phyloP scores from a whole-genome alignment of 108 stramenopile genomes.

The Stephanodiscus minutulus region DNA sequence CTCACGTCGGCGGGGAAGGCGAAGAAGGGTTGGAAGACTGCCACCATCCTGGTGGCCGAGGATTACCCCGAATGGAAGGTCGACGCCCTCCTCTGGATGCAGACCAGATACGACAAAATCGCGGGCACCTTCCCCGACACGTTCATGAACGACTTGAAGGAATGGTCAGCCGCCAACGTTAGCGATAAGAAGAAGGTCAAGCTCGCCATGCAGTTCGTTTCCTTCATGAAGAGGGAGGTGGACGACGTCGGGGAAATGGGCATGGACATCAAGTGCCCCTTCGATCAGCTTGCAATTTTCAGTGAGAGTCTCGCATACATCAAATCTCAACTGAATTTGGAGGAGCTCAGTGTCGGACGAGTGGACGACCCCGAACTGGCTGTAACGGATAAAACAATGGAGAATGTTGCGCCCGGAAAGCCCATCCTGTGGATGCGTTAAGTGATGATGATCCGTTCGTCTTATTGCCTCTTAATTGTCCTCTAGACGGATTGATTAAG shows the following conservation, averaged over 20 bases:
- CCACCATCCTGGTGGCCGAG: constrained; percentile 78
- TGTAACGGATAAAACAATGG: constrained; percentile 59
- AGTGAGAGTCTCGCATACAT: constrained; percentile 70
- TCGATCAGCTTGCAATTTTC: constrained; percentile 80
- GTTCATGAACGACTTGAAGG: constrained; percentile 81
- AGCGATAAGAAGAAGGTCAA: constrained; percentile 90
- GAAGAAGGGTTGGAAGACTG: constrained; percentile 71
- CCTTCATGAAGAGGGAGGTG: constrained; percentile 89
- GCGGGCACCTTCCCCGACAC: constrained; percentile 48
- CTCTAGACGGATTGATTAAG: too few relatives aligned
- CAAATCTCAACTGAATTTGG: constrained; percentile 66
- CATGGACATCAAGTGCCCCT: constrained; percentile 84
- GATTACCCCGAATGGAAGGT: constrained; percentile 90
- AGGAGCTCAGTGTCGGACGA: constrained; percentile 59
- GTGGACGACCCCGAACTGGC: constrained; percentile 50
- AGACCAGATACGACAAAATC: constrained; percentile 61
- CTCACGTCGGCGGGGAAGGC: constrained; percentile 76
- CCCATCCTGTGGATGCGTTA: constrained; percentile 78
- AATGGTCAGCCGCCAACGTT: constrained; percentile 67
- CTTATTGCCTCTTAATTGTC: not conserved
- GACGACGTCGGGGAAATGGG: constrained; percentile 85
- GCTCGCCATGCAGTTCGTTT: constrained; percentile 92
- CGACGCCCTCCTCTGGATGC: constrained; percentile 82
- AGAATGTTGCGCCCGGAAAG: constrained; percentile 77
- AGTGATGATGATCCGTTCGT: not conserved